Evolutionary conservation across 2,329 filamentous ascomycete genomes (phyloP), one percentile per base, ranked within the genome.

Genomic region (Xylogone sp.): DNA sequence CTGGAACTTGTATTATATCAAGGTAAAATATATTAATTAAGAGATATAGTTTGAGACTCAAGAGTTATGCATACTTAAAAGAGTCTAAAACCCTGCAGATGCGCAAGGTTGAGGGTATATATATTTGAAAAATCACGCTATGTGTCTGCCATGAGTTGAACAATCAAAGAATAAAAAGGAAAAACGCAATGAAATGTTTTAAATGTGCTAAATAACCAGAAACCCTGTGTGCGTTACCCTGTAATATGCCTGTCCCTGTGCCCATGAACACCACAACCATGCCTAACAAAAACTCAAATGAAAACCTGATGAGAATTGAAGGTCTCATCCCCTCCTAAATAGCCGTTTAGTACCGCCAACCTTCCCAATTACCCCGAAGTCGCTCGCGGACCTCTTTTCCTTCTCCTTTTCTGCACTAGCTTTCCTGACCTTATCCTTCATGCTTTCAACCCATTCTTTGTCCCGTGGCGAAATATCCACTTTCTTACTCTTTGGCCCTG

Each of bases 361-460:
- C 65, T 81, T 88, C 43, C 86, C 85, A 58, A 91, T 69, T 57
- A 90, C 85, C 19, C 84, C 85, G 68, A 90, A 88, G 48, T 56
- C 58, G 3, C 54, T 52, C 42, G 51, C 54, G 6, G 54, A 53
- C 45, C 67, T 61, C 56, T 65, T 69, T 55, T 70, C 69, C 61
- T 65, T 69, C 55, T 70, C 69, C 61, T 73, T 71, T 65, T 83
- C 83, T 51, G 80, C 80, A 62, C 85, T 88, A 54, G 83, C 87
- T 45, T 84, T 77, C 53, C 86, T 81, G 42, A 91, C 89, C 64
- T 89, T 87, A 63, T 89, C 86, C 71, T 90, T 86, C 73, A 94
- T 87, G 55, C 84, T 88, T 67, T 92, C 86, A 9, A 94, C 87
- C 89, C 89, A 94, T 39, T 85, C 83, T 52, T 83, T 77, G 63